These are phyloP conservation scores for Phytophthora cactorum DNA, from an alignment of 352 stramenopile genomes.

Conservation along the genomic window DNA sequence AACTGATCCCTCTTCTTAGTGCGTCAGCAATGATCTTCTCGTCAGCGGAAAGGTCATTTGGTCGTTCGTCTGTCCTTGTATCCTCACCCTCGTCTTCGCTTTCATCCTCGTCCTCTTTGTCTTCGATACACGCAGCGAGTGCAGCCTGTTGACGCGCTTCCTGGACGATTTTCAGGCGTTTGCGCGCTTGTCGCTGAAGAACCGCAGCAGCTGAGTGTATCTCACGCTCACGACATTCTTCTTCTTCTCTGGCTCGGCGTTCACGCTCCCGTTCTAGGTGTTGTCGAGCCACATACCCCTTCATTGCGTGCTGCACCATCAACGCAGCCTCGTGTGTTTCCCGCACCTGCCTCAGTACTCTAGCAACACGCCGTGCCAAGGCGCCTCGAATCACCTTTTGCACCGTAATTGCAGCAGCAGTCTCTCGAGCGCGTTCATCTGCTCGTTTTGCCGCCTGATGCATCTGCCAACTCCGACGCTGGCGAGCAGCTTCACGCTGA, in stretches of 20 bases:
- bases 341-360: slow-evolving; percentile 17
- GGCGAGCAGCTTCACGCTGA: slow-evolving; percentile 50
- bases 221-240: slow-evolving; percentile 36
- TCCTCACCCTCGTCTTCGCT: slow-evolving; percentile 10
- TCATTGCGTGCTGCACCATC: slow-evolving; percentile 45
- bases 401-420: slow-evolving; percentile 42
- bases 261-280: slow-evolving; percentile 27
- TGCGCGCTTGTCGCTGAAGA: slow-evolving; percentile 57
- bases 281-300: slow-evolving; percentile 37
- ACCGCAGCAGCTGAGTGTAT: slow-evolving; percentile 47
- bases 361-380: slow-evolving; percentile 29
- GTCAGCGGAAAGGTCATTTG: not conserved
- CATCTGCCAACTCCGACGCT: slow-evolving; percentile 55
- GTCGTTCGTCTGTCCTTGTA: not conserved
- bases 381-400: slow-evolving; percentile 51
- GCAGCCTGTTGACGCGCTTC: slow-evolving; percentile 22
- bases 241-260: slow-evolving; percentile 27
- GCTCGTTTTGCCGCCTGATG: slow-evolving; percentile 52
- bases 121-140: slow-evolving; percentile 24
- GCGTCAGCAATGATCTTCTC: slow-evolving; percentile 25
- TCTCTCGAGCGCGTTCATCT: slow-evolving; percentile 52
- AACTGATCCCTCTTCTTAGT: slow-evolving; percentile 47
- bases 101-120: slow-evolving; percentile 25
- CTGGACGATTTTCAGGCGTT: slow-evolving; percentile 27
- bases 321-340: slow-evolving; percentile 34